These are phyloP conservation scores for Macrolepiota fuliginosa DNA, from an alignment of 768 basidiomycete genomes.

Conservation along the genomic window DNA sequence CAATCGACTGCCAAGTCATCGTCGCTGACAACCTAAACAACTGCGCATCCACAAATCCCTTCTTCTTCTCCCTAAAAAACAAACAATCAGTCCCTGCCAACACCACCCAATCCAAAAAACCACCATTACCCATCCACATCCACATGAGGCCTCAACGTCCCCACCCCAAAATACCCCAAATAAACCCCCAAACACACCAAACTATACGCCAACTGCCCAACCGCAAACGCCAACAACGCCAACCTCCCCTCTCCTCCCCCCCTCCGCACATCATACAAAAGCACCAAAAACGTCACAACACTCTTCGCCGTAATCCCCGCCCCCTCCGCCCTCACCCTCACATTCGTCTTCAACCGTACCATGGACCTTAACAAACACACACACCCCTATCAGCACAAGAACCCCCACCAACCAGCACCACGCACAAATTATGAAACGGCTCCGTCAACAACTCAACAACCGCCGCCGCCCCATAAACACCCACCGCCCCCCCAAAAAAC, in stretches of 20 bases:
- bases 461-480: conserved; percentile 72
- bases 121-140: neutral
- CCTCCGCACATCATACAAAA: conserved; percentile 47
- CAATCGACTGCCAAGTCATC: conserved; percentile 84
- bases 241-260: conserved; percentile 33
- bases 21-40: conserved; percentile 67
- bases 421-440: conserved; percentile 75
- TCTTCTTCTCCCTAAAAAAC: conserved; percentile 12
- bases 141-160: conserved; percentile 6
- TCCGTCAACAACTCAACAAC: conserved; percentile 78
- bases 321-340: conserved; percentile 87
- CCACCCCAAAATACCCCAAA: conserved; percentile 35
- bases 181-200: conserved; percentile 56
- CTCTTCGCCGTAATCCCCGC: conserved; percentile 75
- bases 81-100: neutral
- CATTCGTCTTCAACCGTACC: conserved; percentile 59
- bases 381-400: too few relatives aligned
- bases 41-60: conserved; percentile 29
- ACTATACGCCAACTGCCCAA: conserved; percentile 81
- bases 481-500: conserved; percentile 59
- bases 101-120: neutral
- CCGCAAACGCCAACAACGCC: conserved; percentile 80
- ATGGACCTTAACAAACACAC: conserved; percentile 52
- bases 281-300: conserved; percentile 61
- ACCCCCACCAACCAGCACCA: neutral